Percentiles rank a stretch among this genome's conserved stretches.
These are phyloP conservation scores for Prosopis cineraria DNA, from an alignment of 306 rosid genomes.

Conservation along the genomic window DNA sequence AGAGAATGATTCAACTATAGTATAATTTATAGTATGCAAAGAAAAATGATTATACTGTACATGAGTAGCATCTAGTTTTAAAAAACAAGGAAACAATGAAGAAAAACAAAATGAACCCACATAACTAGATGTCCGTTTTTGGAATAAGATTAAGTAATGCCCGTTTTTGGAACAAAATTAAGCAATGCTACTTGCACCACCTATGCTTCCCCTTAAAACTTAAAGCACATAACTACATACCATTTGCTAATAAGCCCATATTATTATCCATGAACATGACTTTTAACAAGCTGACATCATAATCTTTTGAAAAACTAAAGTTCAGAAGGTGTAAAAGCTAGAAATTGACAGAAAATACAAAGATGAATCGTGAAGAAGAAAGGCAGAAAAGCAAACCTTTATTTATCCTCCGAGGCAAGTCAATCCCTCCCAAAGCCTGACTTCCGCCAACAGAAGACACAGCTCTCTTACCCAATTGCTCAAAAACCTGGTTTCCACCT, in stretches of 20 bases:
- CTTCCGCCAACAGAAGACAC: slow-evolving; percentile 17
- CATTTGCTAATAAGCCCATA: not conserved
- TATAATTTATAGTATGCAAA: not conserved
- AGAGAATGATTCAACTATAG: not conserved
- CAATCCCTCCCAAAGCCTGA: slow-evolving; percentile 31
- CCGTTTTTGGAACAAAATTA: slow-evolving; percentile 14
- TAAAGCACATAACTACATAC: not conserved
- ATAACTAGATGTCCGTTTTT: slow-evolving; percentile 17
- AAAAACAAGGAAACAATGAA: slow-evolving; percentile 4
- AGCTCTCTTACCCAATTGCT: slow-evolving; percentile 30
- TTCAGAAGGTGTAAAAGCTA: not conserved
- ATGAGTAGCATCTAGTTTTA: slow-evolving; percentile 10
- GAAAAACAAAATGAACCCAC: not conserved
- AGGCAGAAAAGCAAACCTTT: slow-evolving; percentile 36
- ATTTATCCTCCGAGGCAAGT: slow-evolving; percentile 19
- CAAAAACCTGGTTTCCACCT: slow-evolving; percentile 18
- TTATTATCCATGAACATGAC: not conserved
- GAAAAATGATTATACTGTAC: not conserved
- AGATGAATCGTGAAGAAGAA: not conserved
- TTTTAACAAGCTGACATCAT: not conserved
- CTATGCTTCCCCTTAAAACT: slow-evolving; percentile 8
- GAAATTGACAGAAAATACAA: not conserved
- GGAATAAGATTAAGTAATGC: slow-evolving; percentile 20
- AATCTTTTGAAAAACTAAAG: not conserved
- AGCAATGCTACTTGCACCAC: slow-evolving; percentile 21